phyloP scores from a whole-genome alignment of 257 asterid species.

The Solanum chaucha region DNA sequence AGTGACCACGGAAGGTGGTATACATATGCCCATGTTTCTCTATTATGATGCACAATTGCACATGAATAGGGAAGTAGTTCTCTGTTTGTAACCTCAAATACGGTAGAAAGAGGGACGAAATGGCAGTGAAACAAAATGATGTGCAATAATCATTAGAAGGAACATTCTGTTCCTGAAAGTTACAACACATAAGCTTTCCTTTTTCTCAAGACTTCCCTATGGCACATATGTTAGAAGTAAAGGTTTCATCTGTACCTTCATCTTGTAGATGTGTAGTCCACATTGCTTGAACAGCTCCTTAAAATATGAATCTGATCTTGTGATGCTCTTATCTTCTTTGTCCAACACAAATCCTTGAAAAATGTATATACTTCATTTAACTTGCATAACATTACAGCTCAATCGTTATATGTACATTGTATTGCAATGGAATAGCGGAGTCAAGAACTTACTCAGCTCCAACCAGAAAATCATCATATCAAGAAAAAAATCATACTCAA shows the following conservation, averaged over 20 bases:
- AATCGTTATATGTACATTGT: not conserved
- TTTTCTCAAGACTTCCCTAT: not conserved
- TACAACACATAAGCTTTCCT: not conserved
- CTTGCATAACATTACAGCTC: not conserved
- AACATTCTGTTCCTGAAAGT: not conserved
- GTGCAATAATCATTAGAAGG: not conserved
- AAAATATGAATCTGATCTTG: conserved; percentile 83
- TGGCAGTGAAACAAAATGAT: not conserved
- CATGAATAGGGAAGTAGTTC: not conserved
- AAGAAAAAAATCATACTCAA: not conserved
- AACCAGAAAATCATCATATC: not conserved
- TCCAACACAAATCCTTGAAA: conserved; percentile 77
- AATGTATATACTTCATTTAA: not conserved
- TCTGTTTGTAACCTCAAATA: not conserved
- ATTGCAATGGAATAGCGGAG: not conserved
- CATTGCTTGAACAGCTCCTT: conserved; percentile 71
- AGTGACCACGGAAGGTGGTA: not conserved
- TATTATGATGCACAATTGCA: not conserved
- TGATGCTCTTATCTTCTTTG: conserved; percentile 79
- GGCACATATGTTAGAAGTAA: not conserved
- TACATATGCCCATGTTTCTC: not conserved
- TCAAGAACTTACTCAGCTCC: not conserved
- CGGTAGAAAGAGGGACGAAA: not conserved
- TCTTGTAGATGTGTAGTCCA: conserved; percentile 64
- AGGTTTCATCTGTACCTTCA: conserved; percentile 41